Base-by-base conservation (phyloP, 1,284 basidiomycete genomes). In the Papiliotrema fonsecae region DNA sequence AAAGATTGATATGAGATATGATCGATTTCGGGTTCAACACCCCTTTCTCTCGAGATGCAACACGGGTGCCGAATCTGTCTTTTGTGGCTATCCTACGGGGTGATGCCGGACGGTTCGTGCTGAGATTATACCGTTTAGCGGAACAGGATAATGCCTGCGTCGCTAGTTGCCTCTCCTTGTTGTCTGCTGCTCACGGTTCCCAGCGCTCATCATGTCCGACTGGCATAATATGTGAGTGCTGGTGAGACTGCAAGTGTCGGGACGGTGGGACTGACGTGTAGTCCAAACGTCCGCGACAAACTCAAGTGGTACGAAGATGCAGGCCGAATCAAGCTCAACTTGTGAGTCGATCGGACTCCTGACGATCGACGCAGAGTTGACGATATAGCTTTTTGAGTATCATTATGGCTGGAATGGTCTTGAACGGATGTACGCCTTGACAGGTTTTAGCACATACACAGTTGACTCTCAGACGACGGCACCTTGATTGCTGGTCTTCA, bases 111-210 rank as follows among this genome's bases (percentile, higher is more conserved):
- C 30, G 21, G 24, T 26, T 44, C 28, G 46, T 39, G 72, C 73
- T 75, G 73, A 74, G 73, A 75, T 75, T 60, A 75, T 67, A 75
- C 73, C 73, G 73, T 74, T 62, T 57, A 75, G 72, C 71, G 69
- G 73, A 75, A 54, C 72, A 73, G 71, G 72, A 66, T 72, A 72
- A 72, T 72, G 64, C 72, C 70, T 73, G 73, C 73, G 72, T 69
- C 70, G 72, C 72, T 64, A 74, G 69, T 70, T 72, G 69, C 61
- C 55, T 57, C 50, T 55, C 47, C 46, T 45, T 43, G 31, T 47
- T 47, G 42, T 41, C 37, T 46, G 48, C 40, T 49, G 54, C 58
- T 70, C 57, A 65, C 55, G 36, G 45, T 27, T 49, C 28, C 30
- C 44, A 36, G 35, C 51, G 54, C 56, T 24, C 42, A 59, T 41